These are phyloP conservation scores for slime mould (Dictyostelium discoideum) DNA, from an alignment of 78 protist species.

Conservation along the genomic window dicty_2.7 NC_007088.5:7809001-7809500, in stretches of 20 bases:
- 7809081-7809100: no score
- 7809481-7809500: conserved; percentile 82
- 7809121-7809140: no score
- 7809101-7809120: no score
- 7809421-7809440: background rate
- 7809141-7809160: no score
- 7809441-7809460: background rate
- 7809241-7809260: no score
- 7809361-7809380: no score
- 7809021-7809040: background rate
- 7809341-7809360: background rate
- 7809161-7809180: no score
- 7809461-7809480: conserved; percentile 77
- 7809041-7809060: no score
- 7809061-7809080: no score
- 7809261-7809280: no score
- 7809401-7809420: background rate
- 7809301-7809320: no score
- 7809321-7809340: background rate
- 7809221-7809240: background rate
- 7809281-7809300: background rate
- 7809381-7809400: background rate
- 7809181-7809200: no score
- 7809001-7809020: background rate
- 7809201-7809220: background rate